Base-by-base conservation (phyloP, 192 early-diverging fungal genomes). In the Podochytrium sp. region DNA sequence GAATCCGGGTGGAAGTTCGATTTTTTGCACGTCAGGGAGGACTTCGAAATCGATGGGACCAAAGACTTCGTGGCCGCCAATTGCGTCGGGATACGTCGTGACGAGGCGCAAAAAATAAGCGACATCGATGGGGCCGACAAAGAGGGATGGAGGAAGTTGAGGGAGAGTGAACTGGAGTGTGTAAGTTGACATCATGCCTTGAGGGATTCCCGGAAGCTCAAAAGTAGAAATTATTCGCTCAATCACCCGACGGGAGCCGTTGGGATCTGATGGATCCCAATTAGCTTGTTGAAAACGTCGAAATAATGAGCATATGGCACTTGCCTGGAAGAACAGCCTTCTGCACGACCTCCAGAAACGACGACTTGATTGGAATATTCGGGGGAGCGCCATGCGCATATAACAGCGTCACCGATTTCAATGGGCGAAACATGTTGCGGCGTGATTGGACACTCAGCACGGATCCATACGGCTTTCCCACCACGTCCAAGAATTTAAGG, bases 41-140 rank as follows among this genome's bases (percentile, higher is more conserved):
- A 71, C 57, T 30, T 23, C 29, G 43, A 71, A 27, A 10, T 71
- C 69, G 27, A 71, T 27, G 14, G 69, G 69, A 0, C 69, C 69
- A 7, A 71, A 14, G 7, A 71, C 33, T 42, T 71, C 69, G 47
- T 59, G 56, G 14, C 56, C 56, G 25, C 63, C 63, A 2, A 20
- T 39, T 32, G 51, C 29, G 20, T 65, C 42, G 0, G 33, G 33
- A 43, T 42, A 71, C 16, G 69, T 71, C 6, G 56, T 20, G 39
- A 59, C 69, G 10, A 57, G 16, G 18, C 53, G 37, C 4, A 71
- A 18, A 57, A 71, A 33, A 33, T 71, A 71, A 3, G 37, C 16
- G 33, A 59, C 60, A 51, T 71, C 69, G 41, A 71, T 71, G 16
- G 69, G 69, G 3, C 69, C 69, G 27, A 71, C 56, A 7, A 25